Conservation (phyloP, 2,329 filamentous ascomycete species). For the Ceratocystis colombiana region DNA sequence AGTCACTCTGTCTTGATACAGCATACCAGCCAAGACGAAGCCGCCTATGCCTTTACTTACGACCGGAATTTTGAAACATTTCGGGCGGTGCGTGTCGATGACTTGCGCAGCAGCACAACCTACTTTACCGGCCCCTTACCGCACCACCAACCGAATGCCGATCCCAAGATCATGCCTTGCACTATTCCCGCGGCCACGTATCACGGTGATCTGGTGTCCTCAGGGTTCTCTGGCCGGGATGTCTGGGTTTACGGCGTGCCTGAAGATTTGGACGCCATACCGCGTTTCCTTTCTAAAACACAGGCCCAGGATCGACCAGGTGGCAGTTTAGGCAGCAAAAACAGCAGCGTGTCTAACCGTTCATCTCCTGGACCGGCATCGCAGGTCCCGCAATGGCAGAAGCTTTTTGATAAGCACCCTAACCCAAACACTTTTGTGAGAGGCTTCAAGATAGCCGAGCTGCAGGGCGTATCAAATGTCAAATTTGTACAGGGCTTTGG, state of each 20-base stretch:
- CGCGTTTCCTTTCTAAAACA: constrained; percentile 33
- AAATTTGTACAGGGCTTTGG: constrained; percentile 58
- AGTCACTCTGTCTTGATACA: constrained; percentile 65
- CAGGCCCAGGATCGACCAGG: constrained; percentile 28
- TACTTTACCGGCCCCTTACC: constrained; percentile 61
- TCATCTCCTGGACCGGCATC: constrained; percentile 27
- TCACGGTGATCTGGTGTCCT: constrained; percentile 59
- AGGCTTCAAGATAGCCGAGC: constrained; percentile 54
- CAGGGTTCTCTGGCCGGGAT: constrained; percentile 61
- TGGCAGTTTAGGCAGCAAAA: constrained; percentile 31
- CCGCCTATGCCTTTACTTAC: constrained; percentile 68
- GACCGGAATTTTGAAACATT: constrained; percentile 69
- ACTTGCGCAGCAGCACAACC: constrained; percentile 63
- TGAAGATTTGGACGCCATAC: constrained; percentile 55
- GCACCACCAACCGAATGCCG: constrained; percentile 39
- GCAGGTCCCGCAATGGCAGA: constrained; percentile 56
- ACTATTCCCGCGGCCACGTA: constrained; percentile 60
- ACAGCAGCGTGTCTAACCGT: constrained; percentile 30
- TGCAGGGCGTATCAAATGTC: constrained; percentile 56
- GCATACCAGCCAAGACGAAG: constrained; percentile 51
- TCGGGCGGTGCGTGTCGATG: constrained; percentile 63
- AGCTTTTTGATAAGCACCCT: constrained; percentile 55
- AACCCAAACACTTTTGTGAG: constrained; percentile 64
- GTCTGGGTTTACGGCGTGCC: constrained; percentile 74
- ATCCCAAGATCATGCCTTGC: constrained; percentile 54